A percentile compares a stretch with the other conserved stretches of the same genome.
phyloP scores from a whole-genome alignment of 2,329 filamentous ascomycete species.

The Cladobotryum protrusum region DNA sequence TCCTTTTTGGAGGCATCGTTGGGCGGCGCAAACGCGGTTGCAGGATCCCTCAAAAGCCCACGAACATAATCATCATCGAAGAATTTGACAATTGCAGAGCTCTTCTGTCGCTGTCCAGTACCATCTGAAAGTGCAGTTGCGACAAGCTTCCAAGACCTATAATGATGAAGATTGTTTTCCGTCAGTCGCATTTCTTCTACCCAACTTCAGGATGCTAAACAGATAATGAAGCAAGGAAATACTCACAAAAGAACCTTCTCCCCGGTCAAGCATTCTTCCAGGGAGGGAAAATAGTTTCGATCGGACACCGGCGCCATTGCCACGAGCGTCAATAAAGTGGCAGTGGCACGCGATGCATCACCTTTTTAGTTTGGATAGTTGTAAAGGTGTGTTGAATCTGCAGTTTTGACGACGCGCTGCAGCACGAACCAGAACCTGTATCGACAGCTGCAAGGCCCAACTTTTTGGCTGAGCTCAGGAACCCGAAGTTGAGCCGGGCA shows the following conservation, averaged over 20 bases:
- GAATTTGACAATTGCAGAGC: constrained; percentile 57
- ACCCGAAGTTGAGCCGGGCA: constrained; percentile 11
- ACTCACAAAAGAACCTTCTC: constrained; percentile 74
- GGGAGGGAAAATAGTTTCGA: constrained; percentile 71
- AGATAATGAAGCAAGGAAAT: constrained; percentile 10
- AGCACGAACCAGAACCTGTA: constrained; percentile 5
- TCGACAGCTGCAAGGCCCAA: constrained; percentile 10
- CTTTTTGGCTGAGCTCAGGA: constrained; percentile 13
- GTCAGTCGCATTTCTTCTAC: constrained; percentile 16
- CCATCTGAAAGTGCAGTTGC: constrained; percentile 51
- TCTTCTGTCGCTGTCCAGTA: constrained; percentile 48
- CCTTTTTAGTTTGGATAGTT: constrained; percentile 19
- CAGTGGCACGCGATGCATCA: constrained; percentile 35
- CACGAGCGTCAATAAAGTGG: constrained; percentile 43
- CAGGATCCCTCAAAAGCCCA: constrained; percentile 61
- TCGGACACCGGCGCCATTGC: constrained; percentile 67
- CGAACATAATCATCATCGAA: constrained; percentile 64
- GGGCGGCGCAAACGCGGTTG: constrained; percentile 58
- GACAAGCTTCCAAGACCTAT: constrained; percentile 57
- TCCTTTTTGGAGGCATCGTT: constrained; percentile 59
- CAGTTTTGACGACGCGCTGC: constrained; percentile 6
- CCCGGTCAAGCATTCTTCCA: constrained; percentile 79
- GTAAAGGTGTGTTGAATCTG: constrained; percentile 19
- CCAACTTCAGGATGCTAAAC: background rate
- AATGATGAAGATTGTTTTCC: constrained; percentile 3